A percentile compares a stretch with the other conserved stretches of the same genome.
These are phyloP conservation scores for Telfairia occidentalis DNA, from an alignment of 331 rosid genomes.

Conservation along the genomic window DNA sequence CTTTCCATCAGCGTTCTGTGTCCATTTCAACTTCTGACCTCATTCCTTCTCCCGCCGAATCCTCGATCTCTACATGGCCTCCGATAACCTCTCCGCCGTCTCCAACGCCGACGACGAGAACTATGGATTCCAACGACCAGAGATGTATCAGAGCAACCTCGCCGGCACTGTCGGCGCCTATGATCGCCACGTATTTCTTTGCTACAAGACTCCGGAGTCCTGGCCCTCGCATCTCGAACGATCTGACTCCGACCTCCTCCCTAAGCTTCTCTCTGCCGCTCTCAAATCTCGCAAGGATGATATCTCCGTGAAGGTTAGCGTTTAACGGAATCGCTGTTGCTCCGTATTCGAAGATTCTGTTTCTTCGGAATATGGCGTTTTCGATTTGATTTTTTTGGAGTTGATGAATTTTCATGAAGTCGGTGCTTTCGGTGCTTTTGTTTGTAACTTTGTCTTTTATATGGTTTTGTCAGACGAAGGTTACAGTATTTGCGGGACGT, in stretches of 20 bases:
- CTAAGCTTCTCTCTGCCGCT: conserved; percentile 37
- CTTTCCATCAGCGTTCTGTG: neutral
- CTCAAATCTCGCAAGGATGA: conserved; percentile 54
- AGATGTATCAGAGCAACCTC: conserved; percentile 59
- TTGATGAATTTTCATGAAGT: neutral
- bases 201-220: conserved; percentile 48
- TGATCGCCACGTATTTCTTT: conserved; percentile 62
- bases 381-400: neutral
- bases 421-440: neutral
- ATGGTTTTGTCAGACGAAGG: conserved; percentile 36
- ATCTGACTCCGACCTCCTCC: conserved; percentile 47
- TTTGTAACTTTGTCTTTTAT: neutral
- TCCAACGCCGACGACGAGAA: conserved; percentile 31
- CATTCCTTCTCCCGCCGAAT: neutral
- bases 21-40: neutral
- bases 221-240: conserved; percentile 67
- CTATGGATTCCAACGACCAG: conserved; percentile 61
- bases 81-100: conserved; percentile 27
- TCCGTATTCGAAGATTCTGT: neutral
- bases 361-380: neutral
- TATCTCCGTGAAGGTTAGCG: conserved; percentile 37
- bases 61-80: conserved; percentile 23
- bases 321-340: neutral
- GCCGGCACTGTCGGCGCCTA: conserved; percentile 52
- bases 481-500: conserved; percentile 61